phyloP scores from a whole-genome alignment of 768 basidiomycete species.

The Pholiota molesta region DNA sequence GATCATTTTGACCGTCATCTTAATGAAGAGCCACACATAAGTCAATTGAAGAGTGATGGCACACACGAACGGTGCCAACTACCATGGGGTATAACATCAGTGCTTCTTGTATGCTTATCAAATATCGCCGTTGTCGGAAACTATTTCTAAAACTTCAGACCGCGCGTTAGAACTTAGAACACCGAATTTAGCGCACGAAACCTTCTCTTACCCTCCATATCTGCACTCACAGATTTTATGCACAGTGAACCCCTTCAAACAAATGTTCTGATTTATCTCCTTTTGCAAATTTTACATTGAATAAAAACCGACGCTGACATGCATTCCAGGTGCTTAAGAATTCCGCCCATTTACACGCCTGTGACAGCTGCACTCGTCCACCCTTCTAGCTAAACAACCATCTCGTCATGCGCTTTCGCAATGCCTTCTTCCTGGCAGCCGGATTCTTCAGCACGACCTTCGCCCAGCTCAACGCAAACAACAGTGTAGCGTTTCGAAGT shows the following conservation, averaged over 20 bases:
- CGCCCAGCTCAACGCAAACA: conserved; percentile 10
- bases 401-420: conserved; percentile 23
- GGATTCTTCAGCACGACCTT: conserved; percentile 16
- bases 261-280: conserved; percentile 22
- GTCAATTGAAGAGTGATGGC: conserved; percentile 2
- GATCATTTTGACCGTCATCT: conserved; percentile 2
- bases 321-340: too few relatives aligned
- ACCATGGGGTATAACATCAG: conserved; percentile 18
- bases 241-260: conserved; percentile 3
- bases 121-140: neutral
- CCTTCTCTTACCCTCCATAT: neutral
- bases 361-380: conserved; percentile 5
- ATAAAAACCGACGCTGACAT: conserved; percentile 18
- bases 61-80: conserved; percentile 13
- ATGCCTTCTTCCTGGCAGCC: conserved; percentile 16
- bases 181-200: too few relatives aligned
- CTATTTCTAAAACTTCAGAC: neutral
- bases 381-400: conserved; percentile 16
- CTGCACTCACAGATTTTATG: conserved; percentile 1
- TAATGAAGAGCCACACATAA: conserved; percentile 2
- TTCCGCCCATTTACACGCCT: too few relatives aligned
- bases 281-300: conserved; percentile 21
- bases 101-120: conserved; percentile 9
- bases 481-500: conserved; percentile 9
- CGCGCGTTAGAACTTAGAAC: too few relatives aligned